Base-by-base conservation (phyloP, 768 basidiomycete species). In the Leucosporidium creatinivorum region DNA sequence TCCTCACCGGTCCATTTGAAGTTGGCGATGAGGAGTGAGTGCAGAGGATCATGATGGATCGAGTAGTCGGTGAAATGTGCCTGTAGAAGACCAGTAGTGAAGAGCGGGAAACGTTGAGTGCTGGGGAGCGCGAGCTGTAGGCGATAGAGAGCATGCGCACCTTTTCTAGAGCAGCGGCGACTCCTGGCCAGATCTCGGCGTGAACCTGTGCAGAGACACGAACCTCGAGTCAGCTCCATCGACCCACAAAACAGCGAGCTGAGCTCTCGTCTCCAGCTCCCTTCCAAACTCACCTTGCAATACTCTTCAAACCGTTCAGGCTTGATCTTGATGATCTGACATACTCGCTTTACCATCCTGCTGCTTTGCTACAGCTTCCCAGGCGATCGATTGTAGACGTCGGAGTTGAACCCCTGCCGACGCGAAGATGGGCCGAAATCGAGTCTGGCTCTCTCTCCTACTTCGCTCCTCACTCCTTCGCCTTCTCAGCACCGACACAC, bases 221-320 rank as follows among this genome's bases (percentile, higher is more conserved):
- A 57, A 17, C 17, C 6, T 33, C 12, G 5, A 36, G 55, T 19
- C 31, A 36, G 31, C 31, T 28, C 21, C 15, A 44, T 44, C 39
- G 39, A 2, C 39, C 39, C 6, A 15, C 39, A 44, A 13, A 44
- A 44, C 39, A 44, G 39, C 8, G 39, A 44, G 39, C 39, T 33
- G 33, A 33, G 33, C 33, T 33, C 33, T 33, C 33, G 5, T 12
- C 39, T 44, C 39, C 39, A 2, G 10, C 39, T 44, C 13, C 39
- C 33, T n/a, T n/a, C 33, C 9, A 4, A n/a, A 26, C 57, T 36
- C 33, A 58, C 57, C 57, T 58, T 36, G 57, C 57, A 58, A 28
- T 58, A 58, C 57, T 58, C 57, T 1, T 58, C 57, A 13, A 58
- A 58, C 23, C 57, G 57, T 6, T 58, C 57, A 13, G 57, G 57